A percentile compares a stretch with the other conserved stretches of the same genome.
These are phyloP conservation scores for Myriangium duriaei DNA, from an alignment of 2,329 filamentous ascomycete species.

Conservation along the genomic window DNA sequence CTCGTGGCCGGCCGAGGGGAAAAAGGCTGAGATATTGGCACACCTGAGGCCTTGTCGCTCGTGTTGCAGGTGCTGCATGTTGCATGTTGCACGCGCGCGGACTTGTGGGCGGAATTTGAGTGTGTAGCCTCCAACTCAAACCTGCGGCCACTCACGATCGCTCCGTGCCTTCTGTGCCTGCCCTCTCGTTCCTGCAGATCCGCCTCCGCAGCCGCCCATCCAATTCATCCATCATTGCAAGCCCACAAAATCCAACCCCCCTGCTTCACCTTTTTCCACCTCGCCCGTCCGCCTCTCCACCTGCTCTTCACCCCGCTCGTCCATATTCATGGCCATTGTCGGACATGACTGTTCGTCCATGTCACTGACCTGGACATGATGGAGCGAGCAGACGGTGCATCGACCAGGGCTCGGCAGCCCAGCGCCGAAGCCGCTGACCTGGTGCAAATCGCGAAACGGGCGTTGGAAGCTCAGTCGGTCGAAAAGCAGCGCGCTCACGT, in stretches of 20 bases:
- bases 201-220: too few relatives aligned
- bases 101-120: too few relatives aligned
- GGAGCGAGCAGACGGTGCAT: constrained; percentile 5
- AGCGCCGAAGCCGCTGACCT: constrained; percentile 10
- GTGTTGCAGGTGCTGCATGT: too few relatives aligned
- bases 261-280: neutral
- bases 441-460: constrained; percentile 12
- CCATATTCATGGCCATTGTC: constrained; percentile 1
- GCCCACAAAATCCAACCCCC: neutral
- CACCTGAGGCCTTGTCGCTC: too few relatives aligned
- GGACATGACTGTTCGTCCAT: constrained; percentile 8
- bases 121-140: too few relatives aligned
- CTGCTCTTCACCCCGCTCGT: neutral
- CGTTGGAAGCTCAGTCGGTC: constrained; percentile 12
- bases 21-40: too few relatives aligned
- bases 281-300: constrained; percentile 1
- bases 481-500: constrained; percentile 11
- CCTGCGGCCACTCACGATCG: too few relatives aligned
- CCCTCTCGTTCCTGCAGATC: constrained; percentile 10
- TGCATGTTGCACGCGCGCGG: too few relatives aligned
- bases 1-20: too few relatives aligned
- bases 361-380: constrained; percentile 3
- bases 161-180: too few relatives aligned
- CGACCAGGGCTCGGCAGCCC: constrained; percentile 5
- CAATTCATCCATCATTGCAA: too few relatives aligned